Evolutionary conservation across 805 yeast species (phyloP), one percentile per base, ranked within the genome.

Genomic region (Sugiyamaella chiloensis): DNA sequence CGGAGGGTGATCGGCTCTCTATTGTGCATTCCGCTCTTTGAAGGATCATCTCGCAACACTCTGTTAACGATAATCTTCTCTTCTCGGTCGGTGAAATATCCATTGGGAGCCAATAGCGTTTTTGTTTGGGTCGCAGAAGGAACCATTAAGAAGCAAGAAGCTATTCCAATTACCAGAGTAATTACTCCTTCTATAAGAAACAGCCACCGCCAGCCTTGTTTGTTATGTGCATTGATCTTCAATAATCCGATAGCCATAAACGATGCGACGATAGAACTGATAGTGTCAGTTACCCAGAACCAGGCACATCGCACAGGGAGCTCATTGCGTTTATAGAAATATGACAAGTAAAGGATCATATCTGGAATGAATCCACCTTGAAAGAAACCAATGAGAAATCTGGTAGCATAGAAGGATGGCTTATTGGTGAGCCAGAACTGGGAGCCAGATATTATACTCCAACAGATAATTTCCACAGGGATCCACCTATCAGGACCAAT

Each of bases 301-400:
- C 70, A 70, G 1, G 84, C 72, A 32, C 80, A 60, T 51, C 86
- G 66, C 27, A 78, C 61, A 0, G 85, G 72, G 14, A 81, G 64
- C 59, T 82, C 86, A 14, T 67, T 59, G 11, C 74, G 55, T 1
- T 77, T 81, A 62, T 76, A 81, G 62, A 80, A 81, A 61, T 80
- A 81, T 2, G 81, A 75, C 64, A 81, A 64, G 78, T 82, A 81
- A 42, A 80, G 60, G 48, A 75, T 70, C 29, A 76, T 62, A 52
- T 80, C 85, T 34, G 82, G 78, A 52, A 82, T 80, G 47, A 80
- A 79, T 0, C 86, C 85, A 50, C 85, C 85, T 60, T 81, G 80
- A 24, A 75, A 61, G 2, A 74, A 56, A 1, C 85, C 86, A 20
- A 81, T 54, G 4, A 80, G 62, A 0, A 75, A 74, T 51, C 86